Conservation (phyloP, 225 moss, liverwort and hornwort genomes). For the Takakia lepidozioides region DNA sequence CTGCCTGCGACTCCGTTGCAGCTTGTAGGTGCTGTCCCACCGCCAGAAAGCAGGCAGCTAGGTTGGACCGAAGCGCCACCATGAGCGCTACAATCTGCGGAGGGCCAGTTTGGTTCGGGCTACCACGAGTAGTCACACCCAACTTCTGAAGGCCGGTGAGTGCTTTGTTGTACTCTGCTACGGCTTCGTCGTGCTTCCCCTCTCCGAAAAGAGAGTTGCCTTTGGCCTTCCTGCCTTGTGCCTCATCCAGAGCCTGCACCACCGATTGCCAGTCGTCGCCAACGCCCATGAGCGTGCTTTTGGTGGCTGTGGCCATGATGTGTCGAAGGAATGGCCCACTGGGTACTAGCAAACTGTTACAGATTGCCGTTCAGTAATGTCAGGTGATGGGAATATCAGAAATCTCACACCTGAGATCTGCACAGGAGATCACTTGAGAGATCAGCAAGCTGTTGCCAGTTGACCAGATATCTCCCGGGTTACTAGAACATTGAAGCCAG, state of each 20-base stretch:
- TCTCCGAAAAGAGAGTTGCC: too few species aligned
- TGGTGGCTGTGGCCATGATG: too few species aligned
- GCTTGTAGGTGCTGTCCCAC: neutral
- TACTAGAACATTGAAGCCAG: too few species aligned
- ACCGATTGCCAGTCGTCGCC: neutral
- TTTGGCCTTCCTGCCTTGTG: too few species aligned
- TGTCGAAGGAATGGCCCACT: too few species aligned
- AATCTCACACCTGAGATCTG: too few species aligned
- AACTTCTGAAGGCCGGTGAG: neutral
- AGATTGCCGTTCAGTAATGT: too few species aligned
- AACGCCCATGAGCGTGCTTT: neutral
- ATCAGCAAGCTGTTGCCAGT: too few species aligned
- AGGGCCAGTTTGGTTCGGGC: neutral
- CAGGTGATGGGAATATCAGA: too few species aligned
- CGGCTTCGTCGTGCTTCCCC: constrained; percentile 1
- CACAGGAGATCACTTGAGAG: too few species aligned
- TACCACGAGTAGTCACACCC: neutral
- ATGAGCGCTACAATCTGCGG: neutral
- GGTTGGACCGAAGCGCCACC: neutral
- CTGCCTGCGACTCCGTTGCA: neutral
- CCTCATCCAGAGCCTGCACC: neutral
- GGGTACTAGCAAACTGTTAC: too few species aligned
- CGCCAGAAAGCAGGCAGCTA: neutral
- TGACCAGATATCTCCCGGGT: too few species aligned
- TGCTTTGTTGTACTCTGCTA: neutral